Evolutionary conservation across 768 basidiomycete species (phyloP), one percentile per base, ranked within the genome.

Genomic region (Phaffia australis): DNA sequence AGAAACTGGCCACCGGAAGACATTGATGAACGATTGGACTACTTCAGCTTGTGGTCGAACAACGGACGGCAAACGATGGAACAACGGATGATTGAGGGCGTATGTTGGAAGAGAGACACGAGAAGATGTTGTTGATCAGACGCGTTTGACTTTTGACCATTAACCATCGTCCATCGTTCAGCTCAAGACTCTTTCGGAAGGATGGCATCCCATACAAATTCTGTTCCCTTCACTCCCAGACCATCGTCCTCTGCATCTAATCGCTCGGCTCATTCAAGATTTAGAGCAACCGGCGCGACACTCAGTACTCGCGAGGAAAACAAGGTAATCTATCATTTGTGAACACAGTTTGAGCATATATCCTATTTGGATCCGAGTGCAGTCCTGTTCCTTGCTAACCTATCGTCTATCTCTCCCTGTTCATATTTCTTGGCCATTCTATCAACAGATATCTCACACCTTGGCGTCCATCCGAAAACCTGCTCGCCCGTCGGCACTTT

Each of bases 141-240:
- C 35, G 35, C 35, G 35, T 11, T 42, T 42, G 35, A 42, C 35
- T 42, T 42, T 42, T 42, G 35, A 42, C 35, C 35, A 11, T 42
- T 42, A 42, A 42, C 35, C 35, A 42, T 42, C 35, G 35, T 42
- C 35, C 35, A 42, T 42, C 35, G 35, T 11, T 42, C 35, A 42
- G 35, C 35, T 42, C 35, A 11, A 42, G 6, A 4, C 11, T 42
- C 35, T 42, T 42, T 42, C 35, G 35, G 35, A 42, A 42, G 11
- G 35, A 42, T 42, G 35, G 35, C 35, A 42, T 42, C 35, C 35
- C 35, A 42, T 42, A 42, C 35, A 42, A 42, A 42, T 11, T 56
- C 63, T 23, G 42, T 64, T 55, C 63, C 63, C 16, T 64, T 64
- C 55, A 64, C 63, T 3, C 63, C 63, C 42, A 54, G 63, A 50